These are phyloP conservation scores for Lumnitzera littorea DNA, from an alignment of 345 rosid genomes.

Conservation along the genomic window DNA sequence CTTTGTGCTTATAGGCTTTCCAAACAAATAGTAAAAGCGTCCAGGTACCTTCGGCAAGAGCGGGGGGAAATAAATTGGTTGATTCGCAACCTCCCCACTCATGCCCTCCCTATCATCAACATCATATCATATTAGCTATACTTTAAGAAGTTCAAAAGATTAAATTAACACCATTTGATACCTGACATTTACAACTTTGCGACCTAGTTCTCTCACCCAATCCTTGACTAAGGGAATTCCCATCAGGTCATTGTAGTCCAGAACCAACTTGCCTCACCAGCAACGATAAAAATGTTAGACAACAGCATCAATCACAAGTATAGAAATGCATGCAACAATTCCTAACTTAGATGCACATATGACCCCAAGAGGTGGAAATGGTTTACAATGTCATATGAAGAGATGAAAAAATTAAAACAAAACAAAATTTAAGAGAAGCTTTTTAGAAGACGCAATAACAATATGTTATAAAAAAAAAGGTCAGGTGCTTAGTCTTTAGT, in stretches of 20 bases:
- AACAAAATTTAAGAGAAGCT: too few relatives aligned
- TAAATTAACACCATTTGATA: neutral
- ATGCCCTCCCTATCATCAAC: constrained; percentile 21
- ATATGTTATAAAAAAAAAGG: too few relatives aligned
- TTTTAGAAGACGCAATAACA: too few relatives aligned
- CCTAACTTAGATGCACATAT: too few relatives aligned
- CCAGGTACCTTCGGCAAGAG: constrained; percentile 42
- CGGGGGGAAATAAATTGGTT: constrained; percentile 21
- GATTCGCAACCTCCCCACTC: constrained; percentile 36
- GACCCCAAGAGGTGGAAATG: too few relatives aligned
- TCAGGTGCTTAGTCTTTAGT: too few relatives aligned
- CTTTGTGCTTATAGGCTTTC: constrained; percentile 43
- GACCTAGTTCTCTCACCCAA: constrained; percentile 10
- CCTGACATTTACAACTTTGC: constrained; percentile 18
- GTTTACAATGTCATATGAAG: too few relatives aligned
- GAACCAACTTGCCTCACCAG: constrained; percentile 13
- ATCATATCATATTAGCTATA: neutral
- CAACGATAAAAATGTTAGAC: constrained; percentile 3
- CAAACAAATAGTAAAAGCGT: constrained; percentile 39
- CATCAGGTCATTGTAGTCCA: constrained; percentile 42
- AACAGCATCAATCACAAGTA: neutral
- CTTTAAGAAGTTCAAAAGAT: neutral
- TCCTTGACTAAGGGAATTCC: constrained; percentile 32
- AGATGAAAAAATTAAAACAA: too few relatives aligned
- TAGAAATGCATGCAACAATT: neutral